phyloP scores from a whole-genome alignment of 2,329 filamentous ascomycete genomes.

The Talaromyces pinophilus region DNA sequence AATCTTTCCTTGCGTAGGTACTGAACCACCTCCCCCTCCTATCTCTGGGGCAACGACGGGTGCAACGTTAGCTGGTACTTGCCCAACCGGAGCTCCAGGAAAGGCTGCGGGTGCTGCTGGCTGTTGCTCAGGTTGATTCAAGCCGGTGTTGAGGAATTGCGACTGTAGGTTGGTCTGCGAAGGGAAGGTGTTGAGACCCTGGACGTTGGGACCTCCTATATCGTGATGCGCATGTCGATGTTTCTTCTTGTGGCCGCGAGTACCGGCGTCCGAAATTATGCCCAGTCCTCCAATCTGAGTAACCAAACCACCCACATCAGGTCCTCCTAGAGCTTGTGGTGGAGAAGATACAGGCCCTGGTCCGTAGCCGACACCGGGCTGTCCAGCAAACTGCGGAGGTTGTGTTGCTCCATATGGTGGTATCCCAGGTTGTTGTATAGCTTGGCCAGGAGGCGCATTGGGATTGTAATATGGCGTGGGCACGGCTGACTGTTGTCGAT shows the following conservation, averaged over 20 bases:
- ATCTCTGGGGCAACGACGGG: conserved; percentile 31
- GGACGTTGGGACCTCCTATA: conserved; percentile 71
- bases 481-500: conserved; percentile 54
- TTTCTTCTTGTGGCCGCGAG: conserved; percentile 74
- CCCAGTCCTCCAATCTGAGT: conserved; percentile 78
- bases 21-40: conserved; percentile 54
- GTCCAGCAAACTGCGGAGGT: conserved; percentile 30
- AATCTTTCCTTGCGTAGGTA: conserved; percentile 71
- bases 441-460: conserved; percentile 40
- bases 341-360: conserved; percentile 29
- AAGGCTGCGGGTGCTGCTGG: conserved; percentile 33
- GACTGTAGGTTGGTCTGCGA: conserved; percentile 51
- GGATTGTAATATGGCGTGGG: conserved; percentile 57
- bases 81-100: conserved; percentile 25
- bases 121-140: conserved; percentile 42
- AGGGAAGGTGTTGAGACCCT: conserved; percentile 33
- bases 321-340: conserved; percentile 31
- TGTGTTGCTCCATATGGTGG: conserved; percentile 38
- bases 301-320: conserved; percentile 44
- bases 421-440: conserved; percentile 34
- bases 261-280: conserved; percentile 55
- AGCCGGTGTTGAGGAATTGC: conserved; percentile 62
- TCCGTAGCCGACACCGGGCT: conserved; percentile 33
- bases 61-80: conserved; percentile 24
- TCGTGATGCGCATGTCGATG: conserved; percentile 90